Percentiles rank a stretch among this genome's conserved stretches.
These are phyloP conservation scores for Beauveria sp. DNA, from an alignment of 2,329 filamentous ascomycete species.

Conservation along the genomic window DNA sequence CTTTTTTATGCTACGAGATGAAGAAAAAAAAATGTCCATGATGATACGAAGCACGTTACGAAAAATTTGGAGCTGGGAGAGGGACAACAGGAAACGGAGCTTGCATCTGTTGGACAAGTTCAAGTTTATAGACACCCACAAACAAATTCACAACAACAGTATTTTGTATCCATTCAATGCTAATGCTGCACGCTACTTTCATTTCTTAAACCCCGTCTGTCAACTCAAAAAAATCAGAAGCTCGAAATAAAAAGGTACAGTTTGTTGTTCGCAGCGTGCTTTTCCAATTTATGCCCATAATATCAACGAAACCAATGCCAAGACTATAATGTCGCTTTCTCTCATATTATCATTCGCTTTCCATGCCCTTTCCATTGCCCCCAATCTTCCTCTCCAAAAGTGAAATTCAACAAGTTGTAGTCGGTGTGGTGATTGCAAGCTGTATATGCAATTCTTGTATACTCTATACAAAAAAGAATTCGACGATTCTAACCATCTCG, in stretches of 20 bases:
- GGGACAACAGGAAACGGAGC: background rate
- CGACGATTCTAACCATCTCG: background rate
- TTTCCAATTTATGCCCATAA: too few relatives aligned
- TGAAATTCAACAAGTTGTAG: background rate
- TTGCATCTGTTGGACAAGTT: background rate
- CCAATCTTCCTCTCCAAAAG: background rate
- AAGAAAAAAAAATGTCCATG: background rate
- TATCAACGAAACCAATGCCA: too few relatives aligned
- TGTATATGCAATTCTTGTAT: background rate
- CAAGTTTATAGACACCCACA: background rate
- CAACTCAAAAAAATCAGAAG: too few relatives aligned
- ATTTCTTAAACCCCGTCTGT: background rate
- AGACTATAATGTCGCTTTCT: too few relatives aligned
- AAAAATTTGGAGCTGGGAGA: background rate
- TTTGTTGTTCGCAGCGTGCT: background rate
- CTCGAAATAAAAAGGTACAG: too few relatives aligned
- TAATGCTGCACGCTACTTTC: background rate
- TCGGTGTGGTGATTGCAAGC: background rate
- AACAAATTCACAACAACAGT: background rate
- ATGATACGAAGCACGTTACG: background rate
- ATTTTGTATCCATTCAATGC: background rate
- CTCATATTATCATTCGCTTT: too few relatives aligned
- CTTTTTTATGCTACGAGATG: background rate
- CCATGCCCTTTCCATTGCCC: background rate
- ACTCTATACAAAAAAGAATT: background rate